Percentiles rank a stretch among this genome's conserved stretches.
These are phyloP conservation scores for Camellia japonica DNA, from an alignment of 148 eudicot genomes.

Conservation along the genomic window DNA sequence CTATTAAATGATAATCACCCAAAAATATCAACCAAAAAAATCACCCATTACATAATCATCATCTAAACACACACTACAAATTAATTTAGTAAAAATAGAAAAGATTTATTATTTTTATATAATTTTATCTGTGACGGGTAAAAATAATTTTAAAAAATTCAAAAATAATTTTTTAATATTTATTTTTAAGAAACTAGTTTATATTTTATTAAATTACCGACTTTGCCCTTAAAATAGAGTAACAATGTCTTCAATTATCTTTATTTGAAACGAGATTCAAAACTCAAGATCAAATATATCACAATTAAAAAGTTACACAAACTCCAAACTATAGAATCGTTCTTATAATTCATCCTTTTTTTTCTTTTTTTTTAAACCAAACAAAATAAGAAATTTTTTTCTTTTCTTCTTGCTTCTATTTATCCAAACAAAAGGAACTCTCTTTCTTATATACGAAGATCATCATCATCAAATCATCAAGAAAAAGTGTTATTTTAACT, in stretches of 20 bases:
- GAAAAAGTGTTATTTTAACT: neutral
- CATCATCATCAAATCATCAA: neutral
- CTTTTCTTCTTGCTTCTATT: neutral
- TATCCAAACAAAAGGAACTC: neutral
- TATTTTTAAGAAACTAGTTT: neutral
- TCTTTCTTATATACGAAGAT: neutral
- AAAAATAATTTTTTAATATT: neutral
- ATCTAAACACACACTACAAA: no score
- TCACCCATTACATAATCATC: no score
- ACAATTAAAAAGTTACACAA: neutral
- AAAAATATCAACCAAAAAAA: no score
- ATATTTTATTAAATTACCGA: neutral
- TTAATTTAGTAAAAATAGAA: no score
- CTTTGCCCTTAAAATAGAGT: neutral
- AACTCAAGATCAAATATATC: neutral
- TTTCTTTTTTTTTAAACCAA: no score
- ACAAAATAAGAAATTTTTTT: neutral
- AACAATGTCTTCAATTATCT: neutral
- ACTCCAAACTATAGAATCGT: neutral
- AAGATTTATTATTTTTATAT: no score
- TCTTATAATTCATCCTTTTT: neutral
- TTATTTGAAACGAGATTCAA: no score
- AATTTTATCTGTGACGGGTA: neutral
- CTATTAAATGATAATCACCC: no score
- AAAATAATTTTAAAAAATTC: neutral